phyloP scores from a whole-genome alignment of 805 yeast genomes.

The Alloascoidea hylecoeti region DNA sequence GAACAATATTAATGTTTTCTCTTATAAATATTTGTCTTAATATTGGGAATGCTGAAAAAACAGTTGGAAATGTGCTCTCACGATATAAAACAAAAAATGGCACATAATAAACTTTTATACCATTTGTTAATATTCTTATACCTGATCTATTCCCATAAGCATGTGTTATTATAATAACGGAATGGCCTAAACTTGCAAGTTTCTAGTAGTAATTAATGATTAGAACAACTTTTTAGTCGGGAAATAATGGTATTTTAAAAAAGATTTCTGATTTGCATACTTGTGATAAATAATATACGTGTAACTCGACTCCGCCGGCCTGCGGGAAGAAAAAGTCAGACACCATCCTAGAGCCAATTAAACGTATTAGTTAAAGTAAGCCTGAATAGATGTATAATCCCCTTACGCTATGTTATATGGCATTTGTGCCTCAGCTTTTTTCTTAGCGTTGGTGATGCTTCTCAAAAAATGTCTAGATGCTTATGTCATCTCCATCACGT shows the following conservation, averaged over 20 bases:
- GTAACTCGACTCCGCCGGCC: slow-evolving; percentile 96
- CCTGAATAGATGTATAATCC: too few species aligned
- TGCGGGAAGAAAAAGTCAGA: slow-evolving; percentile 98
- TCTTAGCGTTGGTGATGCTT: background rate
- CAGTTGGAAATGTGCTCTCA: slow-evolving; percentile 79
- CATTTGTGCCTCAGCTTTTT: slow-evolving; percentile 8
- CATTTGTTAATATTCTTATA: slow-evolving; percentile 71
- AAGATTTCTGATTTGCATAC: slow-evolving; percentile 5
- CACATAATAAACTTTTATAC: slow-evolving; percentile 82
- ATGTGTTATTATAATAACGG: slow-evolving; percentile 80
- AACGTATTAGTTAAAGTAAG: background rate
- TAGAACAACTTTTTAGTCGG: background rate
- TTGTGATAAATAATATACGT: slow-evolving; percentile 78
- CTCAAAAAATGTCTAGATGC: too few species aligned
- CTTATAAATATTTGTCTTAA: slow-evolving; percentile 74
- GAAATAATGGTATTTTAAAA: too few species aligned
- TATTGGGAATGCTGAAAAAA: slow-evolving; percentile 77
- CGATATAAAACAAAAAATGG: slow-evolving; percentile 75
- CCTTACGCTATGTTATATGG: slow-evolving; percentile 18
- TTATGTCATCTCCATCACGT: too few species aligned
- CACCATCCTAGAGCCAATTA: slow-evolving; percentile 39
- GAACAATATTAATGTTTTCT: slow-evolving; percentile 79
- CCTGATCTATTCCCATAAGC: slow-evolving; percentile 77
- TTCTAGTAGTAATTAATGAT: slow-evolving; percentile 22
- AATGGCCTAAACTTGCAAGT: slow-evolving; percentile 67